These are phyloP conservation scores for Xylaria cubensis DNA, from an alignment of 495 filamentous ascomycete species.

Conservation along the genomic window DNA sequence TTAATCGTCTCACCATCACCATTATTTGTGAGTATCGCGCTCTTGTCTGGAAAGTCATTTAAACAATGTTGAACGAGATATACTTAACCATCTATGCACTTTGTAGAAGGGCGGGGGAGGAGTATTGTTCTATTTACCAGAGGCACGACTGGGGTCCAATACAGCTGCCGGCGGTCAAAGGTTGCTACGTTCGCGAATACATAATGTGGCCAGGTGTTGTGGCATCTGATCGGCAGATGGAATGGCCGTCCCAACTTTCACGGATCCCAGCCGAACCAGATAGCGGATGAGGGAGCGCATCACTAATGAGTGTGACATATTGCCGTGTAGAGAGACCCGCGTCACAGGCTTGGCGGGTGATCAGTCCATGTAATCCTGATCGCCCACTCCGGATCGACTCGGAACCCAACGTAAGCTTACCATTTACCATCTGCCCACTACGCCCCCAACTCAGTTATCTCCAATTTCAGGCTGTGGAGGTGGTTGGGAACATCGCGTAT, in stretches of 20 bases:
- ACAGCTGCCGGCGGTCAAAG: conserved; percentile 11
- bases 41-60: background rate
- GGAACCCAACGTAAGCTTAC: conserved; percentile 16
- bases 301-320: background rate
- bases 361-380: conserved; percentile 6
- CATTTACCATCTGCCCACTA: background rate
- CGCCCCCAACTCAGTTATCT: background rate
- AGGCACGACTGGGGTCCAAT: conserved; percentile 7
- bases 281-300: background rate
- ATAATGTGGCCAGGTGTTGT: background rate
- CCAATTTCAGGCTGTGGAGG: background rate
- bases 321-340: conserved; percentile 13
- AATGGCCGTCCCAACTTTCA: background rate
- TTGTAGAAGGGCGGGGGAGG: background rate
- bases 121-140: background rate
- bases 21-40: background rate
- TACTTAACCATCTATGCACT: background rate
- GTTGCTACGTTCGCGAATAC: conserved; percentile 10
- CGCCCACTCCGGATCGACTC: conserved; percentile 19
- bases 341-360: conserved; percentile 22
- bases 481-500: background rate
- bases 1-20: conserved; percentile 2
- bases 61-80: background rate
- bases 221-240: conserved; percentile 9
- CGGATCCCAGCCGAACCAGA: background rate